Evolutionary conservation across 2,329 filamentous ascomycete species (phyloP), one percentile per base, ranked within the genome.

Genomic region (Paracorniculantispora psalliotae): DNA sequence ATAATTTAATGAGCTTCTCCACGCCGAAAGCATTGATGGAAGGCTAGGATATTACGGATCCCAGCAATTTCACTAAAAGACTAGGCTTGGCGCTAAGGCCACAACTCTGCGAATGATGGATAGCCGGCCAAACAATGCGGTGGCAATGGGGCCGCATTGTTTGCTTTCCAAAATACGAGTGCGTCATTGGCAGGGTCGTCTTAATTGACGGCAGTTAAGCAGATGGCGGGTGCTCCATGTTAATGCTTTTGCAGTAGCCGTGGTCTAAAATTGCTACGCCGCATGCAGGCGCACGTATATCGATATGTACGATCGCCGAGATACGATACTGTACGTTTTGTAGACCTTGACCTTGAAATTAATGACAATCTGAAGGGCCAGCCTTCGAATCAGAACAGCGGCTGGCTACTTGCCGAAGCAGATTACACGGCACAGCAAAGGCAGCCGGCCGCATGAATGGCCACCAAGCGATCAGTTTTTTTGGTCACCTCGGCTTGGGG

Each of bases 251-350:
- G n/a, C n/a, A n/a, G n/a, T n/a, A n/a, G n/a, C n/a, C n/a, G n/a
- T n/a, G n/a, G 41, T 46, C 41, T 47, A 15, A 47, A 25, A 46
- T 30, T n/a, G 21, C 52, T 25, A 25, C 30, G 41, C 15, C 17
- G 21, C 52, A 46, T 26, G 52, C 52, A 53, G 51, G 6, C 28
- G 37, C 23, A n/a, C n/a, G 41, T 55, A 46, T 44, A 25, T 35
- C 52, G 41, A 47, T 46, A 55, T 55, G 52, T 25, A 47, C 52
- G 52, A 55, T 55, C 41, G 28, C 28, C 28, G 41, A 55, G 52
- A 55, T 55, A 13, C 52, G 41, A 26, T 25, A 41, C 19, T 46
- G 37, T 28, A 23, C 3, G 12, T 19, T 19, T 47, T 21, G 37
- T 21, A 5, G 37, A 55, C 47, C 41, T 26, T n/a, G 26, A 37